Evolutionary conservation across 371 early-diverging fungal genomes (phyloP).

Genomic region (Mortierella polycephala): DNA sequence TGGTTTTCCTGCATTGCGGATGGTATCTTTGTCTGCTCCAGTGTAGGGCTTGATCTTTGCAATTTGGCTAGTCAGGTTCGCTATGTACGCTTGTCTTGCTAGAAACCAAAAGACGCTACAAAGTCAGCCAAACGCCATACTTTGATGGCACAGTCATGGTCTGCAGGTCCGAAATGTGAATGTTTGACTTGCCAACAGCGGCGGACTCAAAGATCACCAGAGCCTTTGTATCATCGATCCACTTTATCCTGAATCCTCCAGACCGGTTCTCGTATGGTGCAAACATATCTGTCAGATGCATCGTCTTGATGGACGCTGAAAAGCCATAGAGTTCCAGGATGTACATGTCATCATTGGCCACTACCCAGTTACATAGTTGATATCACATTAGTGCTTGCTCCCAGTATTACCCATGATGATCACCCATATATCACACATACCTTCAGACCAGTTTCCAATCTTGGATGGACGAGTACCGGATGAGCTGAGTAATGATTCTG

Average conservation of each 20-base stretch:
- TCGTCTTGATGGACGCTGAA: conserved; percentile 64
- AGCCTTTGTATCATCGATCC: conserved; percentile 80
- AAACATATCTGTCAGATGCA: conserved; percentile 68
- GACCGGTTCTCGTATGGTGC: conserved; percentile 63
- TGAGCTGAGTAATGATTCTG: conserved; percentile 20
- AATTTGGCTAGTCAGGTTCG: conserved; percentile 30
- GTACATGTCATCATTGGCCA: conserved; percentile 33
- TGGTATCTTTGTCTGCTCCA: conserved; percentile 42
- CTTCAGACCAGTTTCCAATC: conserved; percentile 37
- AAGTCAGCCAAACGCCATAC: neutral
- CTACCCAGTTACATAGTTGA: conserved; percentile 1
- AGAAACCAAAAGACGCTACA: neutral
- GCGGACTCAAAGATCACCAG: conserved; percentile 77
- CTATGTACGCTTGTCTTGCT: conserved; percentile 50
- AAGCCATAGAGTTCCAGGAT: conserved; percentile 66
- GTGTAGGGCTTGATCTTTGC: conserved; percentile 44
- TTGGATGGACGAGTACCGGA: conserved; percentile 9
- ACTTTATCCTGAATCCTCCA: conserved; percentile 81
- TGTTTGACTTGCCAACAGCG: conserved; percentile 62
- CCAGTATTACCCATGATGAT: neutral
- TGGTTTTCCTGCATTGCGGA: conserved; percentile 30
- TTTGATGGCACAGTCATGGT: neutral
- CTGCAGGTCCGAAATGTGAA: conserved; percentile 2
- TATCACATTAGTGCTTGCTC: neutral
- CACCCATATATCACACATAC: neutral